Evolutionary conservation across 2,329 filamentous ascomycete genomes (phyloP), one percentile per base, ranked within the genome.

Genomic region (Fusarium denticulatum): DNA sequence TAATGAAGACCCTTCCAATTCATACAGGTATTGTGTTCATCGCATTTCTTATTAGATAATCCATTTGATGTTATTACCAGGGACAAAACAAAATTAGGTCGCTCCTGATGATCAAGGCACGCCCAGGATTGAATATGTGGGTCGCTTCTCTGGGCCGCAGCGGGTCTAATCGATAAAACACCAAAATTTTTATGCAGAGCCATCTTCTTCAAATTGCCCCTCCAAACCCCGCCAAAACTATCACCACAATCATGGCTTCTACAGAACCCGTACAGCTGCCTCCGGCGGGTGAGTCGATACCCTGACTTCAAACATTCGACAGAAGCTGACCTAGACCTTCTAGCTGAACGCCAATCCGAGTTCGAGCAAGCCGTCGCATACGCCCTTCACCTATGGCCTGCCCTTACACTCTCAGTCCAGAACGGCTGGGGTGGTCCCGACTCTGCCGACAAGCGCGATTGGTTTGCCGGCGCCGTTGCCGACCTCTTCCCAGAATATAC

Each of bases 281-380:
- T 30, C 71, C 79, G 26, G 80, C 81, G 49, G 78, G 81, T 81
- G 65, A 61, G 75, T 77, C 22, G 26, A 50, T 1, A 12, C 20
- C 7, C 10, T 36, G 15, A 30, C 36, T 18, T 28, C 22, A 5
- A 9, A 30, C 18, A 26, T 14, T 39, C n/a, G 5, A 40, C 15
- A 39, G 18, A 40, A 43, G 55, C 63, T 67, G 22, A 67, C 69
- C 4, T 28, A 42, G 34, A 74, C 50, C 61, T n/a, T 59, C 65
- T 77, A 89, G 88, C 87, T 78, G 84, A 84, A 77, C 87, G 88
- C 77, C 88, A 91, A 79, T 83, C 87, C 74, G 88, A 90, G 79
- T 94, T 98, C 85, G 96, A 98, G 81, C 92, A 96, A 79, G 93
- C 91, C 80, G 92, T 98, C 77, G 94, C 94, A 81, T 92, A 96